Evolutionary conservation across 306 rosid genomes (phyloP), one percentile per base, ranked within the genome.

Genomic region (Gastrolobium bilobum): DNA sequence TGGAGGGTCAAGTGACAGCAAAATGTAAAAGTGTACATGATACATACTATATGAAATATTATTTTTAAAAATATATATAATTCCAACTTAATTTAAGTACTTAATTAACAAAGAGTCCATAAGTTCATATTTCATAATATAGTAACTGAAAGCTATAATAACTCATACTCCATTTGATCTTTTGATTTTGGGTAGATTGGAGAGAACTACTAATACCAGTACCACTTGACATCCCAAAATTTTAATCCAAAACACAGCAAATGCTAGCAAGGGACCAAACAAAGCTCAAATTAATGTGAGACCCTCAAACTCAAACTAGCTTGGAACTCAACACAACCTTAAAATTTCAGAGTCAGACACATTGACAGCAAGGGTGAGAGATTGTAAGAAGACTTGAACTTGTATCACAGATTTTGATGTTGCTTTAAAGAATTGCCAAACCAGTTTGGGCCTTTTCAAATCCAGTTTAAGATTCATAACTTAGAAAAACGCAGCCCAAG

Each of bases 361-460:
- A 6, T 3, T 3, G 51, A 39, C 50, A 64, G 48, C 70, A 46
- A 64, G 70, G 34, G 7, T 64, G 70, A 64, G 33, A 63, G 51
- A 20, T 20, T 20, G 26, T 20, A 20, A 20, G 26, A 46, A 7
- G 7, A 46, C 47, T n/a, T 34, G 47, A 14, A 15, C 30, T 39
- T 39, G 51, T 46, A 13, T 46, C 9, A 33, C 37, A 10, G 15
- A 42, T 20, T 15, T 65, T 39, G 14, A 42, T 65, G 8, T 42
- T 20, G 51, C 51, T 40, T 51, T 13, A 6, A 42, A 26, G 35
- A 65, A 40, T 4, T 64, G 51, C 51, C 71, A 15, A 39, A 64
- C 35, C 20, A 3, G 14, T 64, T 64, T 40, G 51, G 9, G 44
- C 9, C 43, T 35, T 61, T 43, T 44, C 54, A 4, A 2, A 10